Percentiles rank a stretch among this genome's conserved stretches.
Conservation (phyloP, 2,329 filamentous ascomycete species). For the Xylaria polymorpha region DNA sequence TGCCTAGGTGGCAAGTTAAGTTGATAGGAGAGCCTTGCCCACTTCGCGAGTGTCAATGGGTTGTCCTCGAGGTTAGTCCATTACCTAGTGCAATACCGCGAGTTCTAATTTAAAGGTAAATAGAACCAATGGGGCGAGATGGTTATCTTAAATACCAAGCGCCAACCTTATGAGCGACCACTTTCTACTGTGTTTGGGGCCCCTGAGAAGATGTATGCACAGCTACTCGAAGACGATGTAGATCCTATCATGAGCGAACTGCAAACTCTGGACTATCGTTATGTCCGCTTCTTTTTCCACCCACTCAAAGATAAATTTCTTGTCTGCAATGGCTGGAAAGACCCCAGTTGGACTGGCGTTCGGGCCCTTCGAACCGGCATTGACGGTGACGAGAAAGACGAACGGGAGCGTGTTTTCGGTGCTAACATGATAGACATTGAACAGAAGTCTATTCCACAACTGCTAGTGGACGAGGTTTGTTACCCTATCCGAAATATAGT, state of each 20-base stretch:
- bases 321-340: slow-evolving; percentile 91
- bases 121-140: slow-evolving; percentile 97
- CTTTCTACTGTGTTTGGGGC: slow-evolving; percentile 75
- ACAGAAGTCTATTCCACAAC: slow-evolving; percentile 83
- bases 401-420: slow-evolving; percentile 87
- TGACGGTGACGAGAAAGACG: slow-evolving; percentile 87
- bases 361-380: slow-evolving; percentile 80
- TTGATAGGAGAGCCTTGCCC: slow-evolving; percentile 76
- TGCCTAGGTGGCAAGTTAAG: slow-evolving; percentile 86
- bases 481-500: not conserved
- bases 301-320: slow-evolving; percentile 89
- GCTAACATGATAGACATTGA: slow-evolving; percentile 92
- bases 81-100: not conserved
- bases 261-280: slow-evolving; percentile 88
- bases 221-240: slow-evolving; percentile 72
- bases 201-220: slow-evolving; percentile 68
- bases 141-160: slow-evolving; percentile 75
- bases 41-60: slow-evolving; percentile 84
- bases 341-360: slow-evolving; percentile 86
- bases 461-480: slow-evolving; percentile 86
- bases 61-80: slow-evolving; percentile 80
- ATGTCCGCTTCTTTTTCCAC: slow-evolving; percentile 92
- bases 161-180: slow-evolving; percentile 64
- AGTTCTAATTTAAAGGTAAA: slow-evolving; percentile 16
- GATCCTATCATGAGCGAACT: slow-evolving; percentile 82